These are phyloP conservation scores for Fusarium longipes DNA, from an alignment of 2,329 filamentous ascomycete genomes.

Conservation along the genomic window DNA sequence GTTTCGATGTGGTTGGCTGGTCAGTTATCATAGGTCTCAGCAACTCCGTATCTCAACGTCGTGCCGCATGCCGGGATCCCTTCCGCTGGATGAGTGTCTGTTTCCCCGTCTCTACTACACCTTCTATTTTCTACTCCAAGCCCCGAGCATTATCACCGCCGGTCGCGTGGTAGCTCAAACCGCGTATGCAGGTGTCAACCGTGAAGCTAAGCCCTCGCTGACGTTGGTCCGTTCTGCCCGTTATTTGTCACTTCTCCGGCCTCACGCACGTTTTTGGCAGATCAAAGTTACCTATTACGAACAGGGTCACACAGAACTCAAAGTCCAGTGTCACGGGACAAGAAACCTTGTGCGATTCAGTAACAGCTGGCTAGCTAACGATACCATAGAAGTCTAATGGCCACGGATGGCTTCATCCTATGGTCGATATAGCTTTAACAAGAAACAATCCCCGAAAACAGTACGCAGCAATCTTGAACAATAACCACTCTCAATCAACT, in stretches of 20 bases:
- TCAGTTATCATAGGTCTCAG: neutral
- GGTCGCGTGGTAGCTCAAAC: neutral
- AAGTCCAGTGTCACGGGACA: neutral
- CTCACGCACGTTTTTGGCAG: constrained; percentile 8
- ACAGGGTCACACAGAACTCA: neutral
- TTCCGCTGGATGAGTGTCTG: neutral
- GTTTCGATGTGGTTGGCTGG: neutral
- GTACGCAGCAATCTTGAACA: constrained; percentile 11
- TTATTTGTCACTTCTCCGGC: neutral
- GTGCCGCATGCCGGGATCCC: neutral
- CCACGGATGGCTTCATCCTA: neutral
- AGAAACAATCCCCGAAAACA: constrained; percentile 12
- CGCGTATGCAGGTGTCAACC: neutral
- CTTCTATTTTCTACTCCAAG: neutral
- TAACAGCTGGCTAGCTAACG: constrained; percentile 1
- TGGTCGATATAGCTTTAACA: constrained; percentile 11
- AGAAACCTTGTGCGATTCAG: neutral
- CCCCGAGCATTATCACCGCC: neutral
- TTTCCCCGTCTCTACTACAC: neutral
- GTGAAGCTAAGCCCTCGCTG: constrained; percentile 36
- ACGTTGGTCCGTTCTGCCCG: constrained; percentile 10
- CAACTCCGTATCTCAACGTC: neutral
- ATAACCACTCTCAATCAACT: constrained; percentile 6
- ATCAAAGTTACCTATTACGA: neutral
- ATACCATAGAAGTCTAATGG: neutral